Conservation (phyloP, 2,329 filamentous ascomycete species). For the Hymenoscyphus infarciens region DNA sequence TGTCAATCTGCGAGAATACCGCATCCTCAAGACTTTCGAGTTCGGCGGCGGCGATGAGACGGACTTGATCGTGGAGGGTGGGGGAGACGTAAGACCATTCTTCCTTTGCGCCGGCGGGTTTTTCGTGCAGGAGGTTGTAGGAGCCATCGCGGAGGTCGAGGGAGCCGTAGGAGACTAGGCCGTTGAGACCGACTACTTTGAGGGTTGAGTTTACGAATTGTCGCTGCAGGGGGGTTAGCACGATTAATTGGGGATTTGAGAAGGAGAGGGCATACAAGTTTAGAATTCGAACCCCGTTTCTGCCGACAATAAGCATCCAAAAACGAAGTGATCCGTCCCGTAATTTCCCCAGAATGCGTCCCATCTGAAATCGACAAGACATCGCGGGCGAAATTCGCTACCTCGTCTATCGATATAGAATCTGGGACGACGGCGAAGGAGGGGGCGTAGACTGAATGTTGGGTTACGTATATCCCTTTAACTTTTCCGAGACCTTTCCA, state of each 20-base stretch:
- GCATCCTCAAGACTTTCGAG: conserved; percentile 17
- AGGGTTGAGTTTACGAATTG: conserved; percentile 14
- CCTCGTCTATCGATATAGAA: conserved; percentile 17
- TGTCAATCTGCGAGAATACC: conserved; percentile 21
- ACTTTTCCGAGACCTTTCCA: conserved; percentile 21
- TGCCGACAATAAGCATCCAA: conserved; percentile 14
- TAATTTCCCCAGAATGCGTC: conserved; percentile 19
- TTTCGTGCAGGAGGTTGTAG: conserved; percentile 15
- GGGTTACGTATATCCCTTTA: conserved; percentile 22
- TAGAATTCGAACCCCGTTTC: not conserved
- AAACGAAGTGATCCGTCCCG: conserved; percentile 18
- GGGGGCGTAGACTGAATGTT: conserved; percentile 15
- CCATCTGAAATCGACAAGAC: conserved; percentile 17
- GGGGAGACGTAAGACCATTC: conserved; percentile 19
- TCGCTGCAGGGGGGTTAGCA: not conserved
- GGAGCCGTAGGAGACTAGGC: conserved; percentile 22
- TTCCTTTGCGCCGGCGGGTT: not conserved
- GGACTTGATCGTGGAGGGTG: conserved; percentile 24
- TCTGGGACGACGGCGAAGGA: conserved; percentile 20
- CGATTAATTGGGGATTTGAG: too few species aligned
- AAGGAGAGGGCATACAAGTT: conserved; percentile 7
- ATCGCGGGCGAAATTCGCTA: conserved; percentile 19
- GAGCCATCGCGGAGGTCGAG: conserved; percentile 20
- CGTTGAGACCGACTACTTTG: conserved; percentile 21
- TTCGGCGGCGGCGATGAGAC: conserved; percentile 20